Base-by-base conservation (phyloP, 768 basidiomycete species). In the Crepidotus variabilis region DNA sequence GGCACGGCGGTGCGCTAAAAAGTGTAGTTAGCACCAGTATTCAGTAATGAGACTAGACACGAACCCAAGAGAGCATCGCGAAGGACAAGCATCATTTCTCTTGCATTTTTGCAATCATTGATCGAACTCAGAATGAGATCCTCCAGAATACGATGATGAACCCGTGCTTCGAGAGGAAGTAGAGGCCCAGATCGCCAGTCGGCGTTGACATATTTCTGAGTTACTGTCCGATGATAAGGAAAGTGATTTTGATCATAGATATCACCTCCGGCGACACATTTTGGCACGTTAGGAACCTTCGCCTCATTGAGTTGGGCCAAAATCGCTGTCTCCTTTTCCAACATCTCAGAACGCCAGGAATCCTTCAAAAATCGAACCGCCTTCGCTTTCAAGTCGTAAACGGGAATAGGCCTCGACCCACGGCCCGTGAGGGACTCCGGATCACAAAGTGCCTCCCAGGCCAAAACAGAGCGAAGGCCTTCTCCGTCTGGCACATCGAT, bases 291-390 rank as follows among this genome's bases (percentile, higher is more conserved):
- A 0, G 47, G 50, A 16, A 57, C 56, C n/a, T 39, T 23, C 11
- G 21, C 28, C 7, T 47, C 22, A 14, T 58, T 49, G 11, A 58
- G 52, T n/a, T 43, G 23, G 7, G 14, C 10, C 4, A 58, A 32
- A 20, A 53, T 54, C 11, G 18, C 20, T 8, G 52, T 23, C 24
- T 58, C 57, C n/a, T 48, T 53, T 3, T 53, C 45, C 47, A 54
- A 23, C 6, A 32, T 47, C 11, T 35, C 33, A 33, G 39, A 43
- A 11, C 57, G 43, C 52, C 57, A 58, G 1, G 52, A 18, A 24
- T 58, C 57, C 35, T 58, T 58, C 39, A 58, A 43, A 46, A 54
- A 58, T 18, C 47, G 18, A 0, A 58, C 52, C n/a, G 20, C 18
- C 10, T 21, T 6, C 16, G 32, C n/a, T 23, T 47, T 28, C 14